A percentile compares a stretch with the other conserved stretches of the same genome.
Conservation (phyloP, 2,329 filamentous ascomycete genomes). For the Fusarium globosum region DNA sequence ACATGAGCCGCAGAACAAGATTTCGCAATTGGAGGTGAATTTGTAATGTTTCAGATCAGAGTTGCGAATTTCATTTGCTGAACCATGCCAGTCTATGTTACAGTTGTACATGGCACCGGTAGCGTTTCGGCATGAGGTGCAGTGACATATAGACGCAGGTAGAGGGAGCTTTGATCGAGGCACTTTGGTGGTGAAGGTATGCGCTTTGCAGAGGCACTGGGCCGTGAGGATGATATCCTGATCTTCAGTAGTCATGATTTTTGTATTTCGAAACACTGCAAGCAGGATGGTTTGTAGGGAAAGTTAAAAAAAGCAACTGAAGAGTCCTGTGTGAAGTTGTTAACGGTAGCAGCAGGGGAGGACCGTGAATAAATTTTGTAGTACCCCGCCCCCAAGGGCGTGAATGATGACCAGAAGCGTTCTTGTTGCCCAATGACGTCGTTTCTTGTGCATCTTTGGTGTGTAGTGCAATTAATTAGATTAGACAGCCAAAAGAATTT, state of each 20-base stretch:
- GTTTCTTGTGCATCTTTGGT: neutral
- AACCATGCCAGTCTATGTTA: conserved; percentile 33
- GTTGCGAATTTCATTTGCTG: conserved; percentile 10
- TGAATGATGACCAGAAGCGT: neutral
- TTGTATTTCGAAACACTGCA: fast-evolving
- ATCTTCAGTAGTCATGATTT: neutral
- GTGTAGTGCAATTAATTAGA: fast-evolving
- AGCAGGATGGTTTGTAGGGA: neutral
- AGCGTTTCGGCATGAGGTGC: conserved; percentile 59
- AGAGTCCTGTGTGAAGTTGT: neutral
- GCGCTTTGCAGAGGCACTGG: conserved; percentile 59
- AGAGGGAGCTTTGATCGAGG: conserved; percentile 54
- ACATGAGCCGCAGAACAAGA: conserved; percentile 58
- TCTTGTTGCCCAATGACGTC: neutral
- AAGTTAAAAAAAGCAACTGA: neutral
- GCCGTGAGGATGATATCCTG: conserved; percentile 34
- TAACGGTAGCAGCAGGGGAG: neutral
- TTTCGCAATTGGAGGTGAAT: conserved; percentile 48
- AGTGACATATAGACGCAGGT: conserved; percentile 58
- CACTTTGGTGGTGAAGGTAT: conserved; percentile 53
- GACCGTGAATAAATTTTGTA: neutral
- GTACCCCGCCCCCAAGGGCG: conserved; percentile 26
- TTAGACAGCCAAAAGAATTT: neutral
- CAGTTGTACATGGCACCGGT: conserved; percentile 57
- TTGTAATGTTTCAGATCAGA: conserved; percentile 51